Conservation (phyloP, 2,329 filamentous ascomycete species). For the Magnaporthales sp. region DNA sequence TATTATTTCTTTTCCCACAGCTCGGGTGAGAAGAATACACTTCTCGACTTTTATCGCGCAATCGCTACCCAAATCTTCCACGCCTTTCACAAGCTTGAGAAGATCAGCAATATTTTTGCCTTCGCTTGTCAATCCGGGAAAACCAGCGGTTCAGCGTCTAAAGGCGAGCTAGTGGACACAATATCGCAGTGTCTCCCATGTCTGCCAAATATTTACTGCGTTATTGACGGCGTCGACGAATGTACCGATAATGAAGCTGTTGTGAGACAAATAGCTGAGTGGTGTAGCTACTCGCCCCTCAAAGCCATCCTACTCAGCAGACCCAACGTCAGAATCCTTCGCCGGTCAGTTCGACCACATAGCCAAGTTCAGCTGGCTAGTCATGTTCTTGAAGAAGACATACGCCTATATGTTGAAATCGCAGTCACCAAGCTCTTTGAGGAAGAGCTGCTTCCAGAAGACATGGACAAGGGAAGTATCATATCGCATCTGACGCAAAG, state of each 20-base stretch:
- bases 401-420: background rate
- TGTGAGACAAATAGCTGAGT: background rate
- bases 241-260: background rate
- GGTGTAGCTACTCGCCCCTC: background rate
- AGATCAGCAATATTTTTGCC: background rate
- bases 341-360: background rate
- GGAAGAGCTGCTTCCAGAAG: background rate
- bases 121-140: background rate
- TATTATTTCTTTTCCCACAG: no score
- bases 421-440: background rate
- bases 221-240: background rate
- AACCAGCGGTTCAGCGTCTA: background rate
- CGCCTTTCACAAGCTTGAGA: no score
- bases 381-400: background rate
- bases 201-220: background rate
- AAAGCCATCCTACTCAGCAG: background rate
- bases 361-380: background rate
- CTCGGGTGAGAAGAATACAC: no score
- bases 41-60: no score
- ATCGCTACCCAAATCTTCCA: no score
- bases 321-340: background rate
- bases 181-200: background rate
- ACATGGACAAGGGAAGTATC: background rate
- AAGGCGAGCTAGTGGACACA: background rate
- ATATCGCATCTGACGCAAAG: background rate